phyloP scores from a whole-genome alignment of 163 green algal species.

The Volvox carteri region DNA sequence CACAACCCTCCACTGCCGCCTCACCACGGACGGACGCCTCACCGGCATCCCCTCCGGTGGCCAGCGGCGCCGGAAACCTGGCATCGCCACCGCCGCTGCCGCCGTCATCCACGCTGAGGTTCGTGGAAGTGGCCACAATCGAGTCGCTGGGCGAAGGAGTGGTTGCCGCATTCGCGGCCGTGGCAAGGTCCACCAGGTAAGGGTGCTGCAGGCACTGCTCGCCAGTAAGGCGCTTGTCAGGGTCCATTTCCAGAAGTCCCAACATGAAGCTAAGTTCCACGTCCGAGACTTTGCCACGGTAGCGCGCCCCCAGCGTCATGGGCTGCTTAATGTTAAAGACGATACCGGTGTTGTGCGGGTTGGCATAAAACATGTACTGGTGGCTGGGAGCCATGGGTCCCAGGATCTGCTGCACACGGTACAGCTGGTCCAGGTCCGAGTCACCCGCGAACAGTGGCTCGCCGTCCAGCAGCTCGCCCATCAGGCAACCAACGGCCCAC shows the following conservation, averaged over 20 bases:
- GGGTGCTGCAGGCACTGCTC: conserved; percentile 69
- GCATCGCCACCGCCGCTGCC: neutral
- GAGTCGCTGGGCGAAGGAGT: neutral
- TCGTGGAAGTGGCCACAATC: neutral
- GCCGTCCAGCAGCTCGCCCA: conserved; percentile 81
- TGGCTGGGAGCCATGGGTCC: conserved; percentile 65
- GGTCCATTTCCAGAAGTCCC: conserved; percentile 73
- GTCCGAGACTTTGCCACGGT: conserved; percentile 68
- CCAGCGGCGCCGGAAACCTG: neutral
- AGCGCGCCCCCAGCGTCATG: conserved; percentile 56
- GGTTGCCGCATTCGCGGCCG: conserved; percentile 2
- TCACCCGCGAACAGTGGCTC: conserved; percentile 82
- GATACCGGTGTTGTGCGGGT: conserved; percentile 69
- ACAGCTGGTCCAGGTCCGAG: conserved; percentile 84
- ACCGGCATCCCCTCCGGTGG: neutral
- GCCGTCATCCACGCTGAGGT: neutral
- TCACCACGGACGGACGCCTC: neutral
- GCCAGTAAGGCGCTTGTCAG: conserved; percentile 63
- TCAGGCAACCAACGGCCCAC: conserved; percentile 82
- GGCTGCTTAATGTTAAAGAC: conserved; percentile 71
- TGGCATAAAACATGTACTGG: conserved; percentile 65
- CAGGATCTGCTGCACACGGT: conserved; percentile 69
- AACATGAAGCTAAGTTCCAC: conserved; percentile 73
- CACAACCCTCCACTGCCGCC: neutral
- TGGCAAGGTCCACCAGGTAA: conserved; percentile 64